Conservation (phyloP, 495 filamentous ascomycete species). For the Penicillium parvum region DNA sequence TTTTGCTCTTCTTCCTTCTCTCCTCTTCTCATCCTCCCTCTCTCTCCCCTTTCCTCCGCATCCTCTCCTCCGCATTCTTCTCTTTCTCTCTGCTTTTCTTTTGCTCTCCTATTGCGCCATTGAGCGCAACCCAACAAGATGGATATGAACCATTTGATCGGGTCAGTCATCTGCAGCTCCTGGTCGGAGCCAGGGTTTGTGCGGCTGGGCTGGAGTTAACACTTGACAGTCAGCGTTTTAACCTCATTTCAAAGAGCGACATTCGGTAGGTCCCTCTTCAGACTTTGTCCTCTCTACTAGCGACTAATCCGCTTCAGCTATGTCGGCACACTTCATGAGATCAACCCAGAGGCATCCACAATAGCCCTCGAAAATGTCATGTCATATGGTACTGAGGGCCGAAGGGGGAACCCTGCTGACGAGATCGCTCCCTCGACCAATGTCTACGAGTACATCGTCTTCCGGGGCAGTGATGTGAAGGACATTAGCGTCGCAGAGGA, state of each 20-base stretch:
- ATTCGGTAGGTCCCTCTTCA: conserved; percentile 64
- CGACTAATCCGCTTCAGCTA: conserved; percentile 57
- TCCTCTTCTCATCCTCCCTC: conserved; percentile 22
- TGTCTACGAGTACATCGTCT: conserved; percentile 98
- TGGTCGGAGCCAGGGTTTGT: conserved; percentile 37
- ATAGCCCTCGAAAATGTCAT: conserved; percentile 94
- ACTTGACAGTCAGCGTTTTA: conserved; percentile 48
- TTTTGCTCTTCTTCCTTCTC: conserved; percentile 22
- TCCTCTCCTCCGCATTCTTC: conserved; percentile 10
- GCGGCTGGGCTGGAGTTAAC: conserved; percentile 44
- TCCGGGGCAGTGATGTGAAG: conserved; percentile 97
- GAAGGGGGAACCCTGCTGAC: conserved; percentile 67
- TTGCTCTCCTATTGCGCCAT: conserved; percentile 31
- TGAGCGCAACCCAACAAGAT: conserved; percentile 36
- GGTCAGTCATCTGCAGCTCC: conserved; percentile 38
- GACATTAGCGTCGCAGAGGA: conserved; percentile 84
- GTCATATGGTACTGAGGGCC: conserved; percentile 90
- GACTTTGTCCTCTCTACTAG: background rate
- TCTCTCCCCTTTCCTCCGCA: conserved; percentile 4
- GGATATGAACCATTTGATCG: conserved; percentile 53
- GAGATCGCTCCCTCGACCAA: conserved; percentile 77
- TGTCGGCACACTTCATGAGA: conserved; percentile 92
- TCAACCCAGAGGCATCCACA: conserved; percentile 94
- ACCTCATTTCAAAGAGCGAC: conserved; percentile 91
- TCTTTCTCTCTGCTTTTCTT: conserved; percentile 16